Evolutionary conservation across 495 filamentous ascomycete species (phyloP), one percentile per base, ranked within the genome.

Genomic region (Chaetomium tenue): DNA sequence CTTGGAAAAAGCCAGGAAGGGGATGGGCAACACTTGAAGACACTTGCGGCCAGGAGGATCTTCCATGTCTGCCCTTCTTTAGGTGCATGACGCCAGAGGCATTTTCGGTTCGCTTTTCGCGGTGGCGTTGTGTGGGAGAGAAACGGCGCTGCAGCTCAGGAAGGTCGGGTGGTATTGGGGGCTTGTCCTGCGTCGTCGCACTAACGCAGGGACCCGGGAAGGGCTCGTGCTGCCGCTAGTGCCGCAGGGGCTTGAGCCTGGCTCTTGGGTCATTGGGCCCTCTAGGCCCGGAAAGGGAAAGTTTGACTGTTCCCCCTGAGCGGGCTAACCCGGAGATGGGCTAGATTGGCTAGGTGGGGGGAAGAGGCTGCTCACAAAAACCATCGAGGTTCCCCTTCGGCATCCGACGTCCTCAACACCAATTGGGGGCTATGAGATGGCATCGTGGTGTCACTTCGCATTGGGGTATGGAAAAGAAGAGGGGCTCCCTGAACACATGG

Each of bases 41-140:
- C 50, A 15, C 46, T 18, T 30, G 40, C 42, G 20, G 5, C 23
- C 6, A 44, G 22, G 30, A 22, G 33, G 28, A 28, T 51, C 60
- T 63, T 55, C 22, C 37, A 6, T 37, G 59, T 30, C 28, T 30
- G 28, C 39, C 33, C 54, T 55, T 44, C 46, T 63, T 65, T 72
- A 50, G 63, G 65, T 70, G 70, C 70, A 72, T 70, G 63, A 64
- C 70, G 63, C 65, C 67, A 72, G 67, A 44, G 63, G 50, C 42
- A 61, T 55, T 65, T 59, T 53, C 8, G 48, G 63, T 68, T 51
- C 63, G 28, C 12, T 58, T 62, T 66, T 66, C 66, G 47, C 39
- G 11, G 15, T 60, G 61, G 37, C 52, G 53, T 58, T 60, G 63
- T 33, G 47, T 16, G 39, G 44, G 40, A 39, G 42, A 52, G 57